Percentiles rank a stretch among this genome's conserved stretches.
phyloP scores from a whole-genome alignment of 345 rosid species.

The Rhodomyrtus tomentosa region DNA sequence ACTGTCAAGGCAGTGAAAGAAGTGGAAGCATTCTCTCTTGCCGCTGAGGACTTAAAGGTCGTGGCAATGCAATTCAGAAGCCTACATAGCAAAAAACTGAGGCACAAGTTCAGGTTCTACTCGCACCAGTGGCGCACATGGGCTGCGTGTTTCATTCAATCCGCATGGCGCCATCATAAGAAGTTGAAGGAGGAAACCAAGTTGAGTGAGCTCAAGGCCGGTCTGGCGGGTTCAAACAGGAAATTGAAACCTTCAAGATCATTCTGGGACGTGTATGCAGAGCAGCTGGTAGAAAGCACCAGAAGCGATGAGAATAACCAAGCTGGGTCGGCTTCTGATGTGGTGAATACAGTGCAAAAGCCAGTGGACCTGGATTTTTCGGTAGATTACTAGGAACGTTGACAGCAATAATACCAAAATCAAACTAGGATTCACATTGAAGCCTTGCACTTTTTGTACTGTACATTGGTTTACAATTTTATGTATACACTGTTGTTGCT shows the following conservation, averaged over 20 bases:
- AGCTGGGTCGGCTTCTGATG: background rate
- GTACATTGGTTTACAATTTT: background rate
- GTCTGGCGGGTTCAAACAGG: background rate
- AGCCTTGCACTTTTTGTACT: background rate
- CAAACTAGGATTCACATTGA: background rate
- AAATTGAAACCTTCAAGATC: constrained; percentile 1
- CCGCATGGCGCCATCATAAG: constrained; percentile 11
- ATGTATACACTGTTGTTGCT: background rate
- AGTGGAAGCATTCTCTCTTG: constrained; percentile 14
- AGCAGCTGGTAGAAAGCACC: background rate
- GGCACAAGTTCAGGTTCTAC: constrained; percentile 13
- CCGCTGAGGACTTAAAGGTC: constrained; percentile 13
- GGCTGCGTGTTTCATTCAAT: constrained; percentile 19
- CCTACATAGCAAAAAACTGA: constrained; percentile 9
- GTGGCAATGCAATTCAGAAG: constrained; percentile 16
- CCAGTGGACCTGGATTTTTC: constrained; percentile 21
- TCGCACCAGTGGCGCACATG: constrained; percentile 19
- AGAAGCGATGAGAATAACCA: constrained; percentile 10
- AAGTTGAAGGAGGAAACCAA: background rate
- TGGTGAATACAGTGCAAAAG: constrained; percentile 8
- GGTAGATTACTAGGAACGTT: background rate
- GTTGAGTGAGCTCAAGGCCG: background rate
- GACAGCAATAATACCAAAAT: background rate
- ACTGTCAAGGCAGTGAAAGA: constrained; percentile 9
- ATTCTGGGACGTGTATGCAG: background rate